These are phyloP conservation scores for Eutypella sp. DNA, from an alignment of 2,329 filamentous ascomycete species.

Conservation along the genomic window DNA sequence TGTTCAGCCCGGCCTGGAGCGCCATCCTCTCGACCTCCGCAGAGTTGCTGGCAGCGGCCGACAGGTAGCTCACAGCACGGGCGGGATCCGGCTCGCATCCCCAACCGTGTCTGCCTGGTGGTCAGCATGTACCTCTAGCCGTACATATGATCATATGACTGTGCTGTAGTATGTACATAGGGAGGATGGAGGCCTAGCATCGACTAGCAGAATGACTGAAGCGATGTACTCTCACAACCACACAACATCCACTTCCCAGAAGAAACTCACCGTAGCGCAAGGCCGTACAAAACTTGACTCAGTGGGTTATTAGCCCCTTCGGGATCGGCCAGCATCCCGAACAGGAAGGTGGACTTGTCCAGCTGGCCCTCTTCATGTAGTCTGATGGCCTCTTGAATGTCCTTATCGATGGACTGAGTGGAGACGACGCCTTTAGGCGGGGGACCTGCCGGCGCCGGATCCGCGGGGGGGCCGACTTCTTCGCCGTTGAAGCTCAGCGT, in stretches of 20 bases:
- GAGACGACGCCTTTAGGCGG: conserved; percentile 33
- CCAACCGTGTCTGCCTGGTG: conserved; percentile 74
- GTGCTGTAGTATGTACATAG: too few relatives aligned
- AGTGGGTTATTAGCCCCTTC: conserved; percentile 84
- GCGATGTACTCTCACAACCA: too few relatives aligned
- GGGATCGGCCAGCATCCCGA: conserved; percentile 77
- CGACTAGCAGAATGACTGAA: too few relatives aligned
- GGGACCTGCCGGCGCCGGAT: conserved; percentile 12
- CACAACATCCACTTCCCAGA: background rate
- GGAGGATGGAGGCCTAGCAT: too few relatives aligned
- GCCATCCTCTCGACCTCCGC: conserved; percentile 82
- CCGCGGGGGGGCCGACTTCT: too few relatives aligned
- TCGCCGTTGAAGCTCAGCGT: too few relatives aligned
- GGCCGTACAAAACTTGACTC: conserved; percentile 91
- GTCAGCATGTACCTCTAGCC: conserved; percentile 15
- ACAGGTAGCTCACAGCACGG: conserved; percentile 77
- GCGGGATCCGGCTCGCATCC: conserved; percentile 70
- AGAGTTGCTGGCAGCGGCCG: conserved; percentile 83
- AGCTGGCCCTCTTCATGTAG: conserved; percentile 84
- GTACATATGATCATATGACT: background rate
- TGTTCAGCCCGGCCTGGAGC: conserved; percentile 80
- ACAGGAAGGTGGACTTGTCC: conserved; percentile 75
- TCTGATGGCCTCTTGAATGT: conserved; percentile 93
- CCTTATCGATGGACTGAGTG: conserved; percentile 53
- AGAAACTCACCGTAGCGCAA: conserved; percentile 69